Evolutionary conservation across 495 filamentous ascomycete species (phyloP), one percentile per base, ranked within the genome.

Genomic region (Aspergillus diversus): DNA sequence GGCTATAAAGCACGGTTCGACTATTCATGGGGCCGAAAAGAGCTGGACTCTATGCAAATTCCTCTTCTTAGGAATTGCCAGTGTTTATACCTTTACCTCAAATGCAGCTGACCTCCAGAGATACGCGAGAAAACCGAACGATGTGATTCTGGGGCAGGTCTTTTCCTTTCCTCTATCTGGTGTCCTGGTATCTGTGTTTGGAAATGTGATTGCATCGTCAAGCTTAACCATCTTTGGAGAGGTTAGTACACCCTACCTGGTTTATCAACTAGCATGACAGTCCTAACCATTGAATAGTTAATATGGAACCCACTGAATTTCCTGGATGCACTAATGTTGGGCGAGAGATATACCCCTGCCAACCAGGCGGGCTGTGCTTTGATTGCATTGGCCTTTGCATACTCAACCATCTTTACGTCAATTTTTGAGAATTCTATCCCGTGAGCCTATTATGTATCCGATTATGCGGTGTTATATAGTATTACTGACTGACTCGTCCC

Each of bases 51-150:
- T 76, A 11, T 63, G 71, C 35, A 73, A 70, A 5, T 76, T 75
- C 70, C 62, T 78, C n/a, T 70, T 71, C 17, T 51, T 75, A n/a
- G 74, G 73, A 7, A 66, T 72, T 42, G 75, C 74, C 16, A 74
- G 70, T 55, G 73, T 69, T 48, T 74, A 68, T 7, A 81, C 77
- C 1, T 84, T 84, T 67, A 80, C 81, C 12, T 81, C 78, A 53
- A 76, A 85, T 60, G 70, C 81, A 5, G 80, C 76, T 43, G 83
- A 84, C 66, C 57, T 71, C 12, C 74, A 75, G 52, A 63, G 75
- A 7, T 78, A 78, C 55, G 70, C 75, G 15, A 63, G 50, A 9
- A 69, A 66, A 49, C 75, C 75, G 0, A 74, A 68, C 48, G 73
- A 77, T 63, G 72, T 74, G 4, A 66, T 77, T 32, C 42, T 72